Percentiles rank a stretch among this genome's conserved stretches.
These are phyloP conservation scores for Bipolaris oryzae DNA, from an alignment of 2,329 filamentous ascomycete genomes.

Conservation along the genomic window DNA sequence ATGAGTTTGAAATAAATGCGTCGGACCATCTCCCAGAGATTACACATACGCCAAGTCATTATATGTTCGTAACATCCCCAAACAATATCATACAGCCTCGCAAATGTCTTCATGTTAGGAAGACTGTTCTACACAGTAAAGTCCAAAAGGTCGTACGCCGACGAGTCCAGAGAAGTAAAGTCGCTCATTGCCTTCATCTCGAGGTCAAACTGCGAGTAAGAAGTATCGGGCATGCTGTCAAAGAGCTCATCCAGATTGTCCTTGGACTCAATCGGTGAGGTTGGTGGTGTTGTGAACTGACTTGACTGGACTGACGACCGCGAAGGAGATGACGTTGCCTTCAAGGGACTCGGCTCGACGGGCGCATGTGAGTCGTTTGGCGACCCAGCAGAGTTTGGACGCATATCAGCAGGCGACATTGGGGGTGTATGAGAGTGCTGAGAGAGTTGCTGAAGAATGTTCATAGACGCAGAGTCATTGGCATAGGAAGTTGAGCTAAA, in stretches of 20 bases:
- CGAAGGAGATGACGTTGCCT: conserved; percentile 42
- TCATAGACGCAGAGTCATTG: conserved; percentile 40
- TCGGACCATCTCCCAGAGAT: conserved; percentile 17
- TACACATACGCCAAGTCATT: conserved; percentile 16
- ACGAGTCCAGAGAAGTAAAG: conserved; percentile 39
- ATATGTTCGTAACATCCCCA: conserved; percentile 16
- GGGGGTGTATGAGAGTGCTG: conserved; percentile 46
- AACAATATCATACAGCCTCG: conserved; percentile 39
- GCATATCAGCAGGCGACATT: conserved; percentile 44
- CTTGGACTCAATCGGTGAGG: conserved; percentile 42
- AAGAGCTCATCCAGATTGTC: conserved; percentile 46
- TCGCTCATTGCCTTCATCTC: conserved; percentile 49
- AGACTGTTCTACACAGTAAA: conserved; percentile 36
- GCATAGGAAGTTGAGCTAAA: conserved; percentile 40
- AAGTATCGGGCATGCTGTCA: conserved; percentile 36
- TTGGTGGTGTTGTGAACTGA: conserved; percentile 47
- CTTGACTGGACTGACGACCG: conserved; percentile 45
- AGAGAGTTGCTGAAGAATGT: conserved; percentile 46
- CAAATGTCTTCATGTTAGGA: conserved; percentile 4
- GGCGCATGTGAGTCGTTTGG: conserved; percentile 21
- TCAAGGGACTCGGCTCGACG: conserved; percentile 34
- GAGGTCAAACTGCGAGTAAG: conserved; percentile 47
- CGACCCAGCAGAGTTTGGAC: conserved; percentile 37
- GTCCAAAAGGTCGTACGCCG: conserved; percentile 44
- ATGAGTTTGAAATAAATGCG: conserved; percentile 13